Evolutionary conservation across 345 rosid species (phyloP).

Genomic region (Orychophragmus violaceus): DNA sequence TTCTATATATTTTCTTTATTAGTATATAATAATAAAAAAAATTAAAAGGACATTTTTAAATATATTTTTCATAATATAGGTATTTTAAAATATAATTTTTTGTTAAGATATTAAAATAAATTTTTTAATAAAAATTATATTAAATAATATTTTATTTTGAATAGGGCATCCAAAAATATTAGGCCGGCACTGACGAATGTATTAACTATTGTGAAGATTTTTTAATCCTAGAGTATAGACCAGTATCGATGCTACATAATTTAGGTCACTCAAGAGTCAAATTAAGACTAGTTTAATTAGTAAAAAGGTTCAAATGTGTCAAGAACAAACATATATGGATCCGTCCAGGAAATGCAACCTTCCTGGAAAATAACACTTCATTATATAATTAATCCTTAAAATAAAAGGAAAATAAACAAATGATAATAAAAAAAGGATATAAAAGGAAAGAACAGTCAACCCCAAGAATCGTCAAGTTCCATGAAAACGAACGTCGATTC

Average conservation of each 20-base stretch:
- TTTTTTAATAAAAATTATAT: too few species aligned
- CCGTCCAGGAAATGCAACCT: slow-evolving; percentile 11
- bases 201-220: too few species aligned
- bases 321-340: not conserved
- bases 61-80: too few species aligned
- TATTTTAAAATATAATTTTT: too few species aligned
- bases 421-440: not conserved
- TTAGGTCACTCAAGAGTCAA: slow-evolving; percentile 17
- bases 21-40: too few species aligned
- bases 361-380: slow-evolving; percentile 3
- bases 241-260: not conserved
- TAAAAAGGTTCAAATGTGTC: not conserved
- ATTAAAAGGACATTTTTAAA: too few species aligned
- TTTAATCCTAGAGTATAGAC: not conserved
- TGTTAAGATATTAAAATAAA: too few species aligned
- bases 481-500: slow-evolving; percentile 30
- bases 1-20: too few species aligned
- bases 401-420: not conserved
- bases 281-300: not conserved
- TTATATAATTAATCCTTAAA: not conserved
- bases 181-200: too few species aligned
- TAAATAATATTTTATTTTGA: too few species aligned
- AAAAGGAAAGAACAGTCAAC: slow-evolving; percentile 23
- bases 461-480: slow-evolving; percentile 29
- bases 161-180: too few species aligned